phyloP scores from a whole-genome alignment of 768 basidiomycete species.

The Boletus pseudopeckii region DNA sequence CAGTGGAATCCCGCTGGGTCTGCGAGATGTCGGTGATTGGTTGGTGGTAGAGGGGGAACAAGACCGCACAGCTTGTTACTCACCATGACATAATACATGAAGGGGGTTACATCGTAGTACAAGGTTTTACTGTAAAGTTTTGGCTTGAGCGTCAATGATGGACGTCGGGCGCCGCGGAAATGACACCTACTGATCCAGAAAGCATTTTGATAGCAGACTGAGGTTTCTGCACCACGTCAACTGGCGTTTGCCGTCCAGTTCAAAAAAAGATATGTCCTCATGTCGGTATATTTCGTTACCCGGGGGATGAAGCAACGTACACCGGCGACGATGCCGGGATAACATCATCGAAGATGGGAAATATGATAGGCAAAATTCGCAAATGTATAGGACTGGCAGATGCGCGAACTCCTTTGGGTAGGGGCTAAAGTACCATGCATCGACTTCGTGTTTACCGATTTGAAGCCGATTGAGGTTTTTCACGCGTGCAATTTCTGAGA shows the following conservation, averaged over 20 bases:
- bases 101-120: constrained; percentile 99
- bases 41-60: constrained; percentile 11
- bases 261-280: constrained; percentile 96
- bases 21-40: constrained; percentile 28
- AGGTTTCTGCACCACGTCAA: constrained; percentile 96
- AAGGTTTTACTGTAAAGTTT: constrained; percentile 76
- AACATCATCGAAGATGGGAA: constrained; percentile 91
- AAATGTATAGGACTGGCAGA: constrained; percentile 91
- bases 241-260: constrained; percentile 96
- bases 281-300: constrained; percentile 99
- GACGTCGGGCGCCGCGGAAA: constrained; percentile 9
- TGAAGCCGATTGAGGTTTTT: constrained; percentile 97
- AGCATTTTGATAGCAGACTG: constrained; percentile 95
- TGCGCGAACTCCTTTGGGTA: constrained; percentile 99
- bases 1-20: constrained; percentile 82
- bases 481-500: constrained; percentile 95
- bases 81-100: constrained; percentile 99
- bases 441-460: constrained; percentile 95
- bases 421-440: constrained; percentile 99
- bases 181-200: constrained; percentile 87
- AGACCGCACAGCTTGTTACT: constrained; percentile 19
- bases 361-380: constrained; percentile 96
- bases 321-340: constrained; percentile 85
- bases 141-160: constrained; percentile 15
- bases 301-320: constrained; percentile 89